Evolutionary conservation across 495 filamentous ascomycete species (phyloP), one percentile per base, ranked within the genome.

Genomic region (Aspergillus indologenus): DNA sequence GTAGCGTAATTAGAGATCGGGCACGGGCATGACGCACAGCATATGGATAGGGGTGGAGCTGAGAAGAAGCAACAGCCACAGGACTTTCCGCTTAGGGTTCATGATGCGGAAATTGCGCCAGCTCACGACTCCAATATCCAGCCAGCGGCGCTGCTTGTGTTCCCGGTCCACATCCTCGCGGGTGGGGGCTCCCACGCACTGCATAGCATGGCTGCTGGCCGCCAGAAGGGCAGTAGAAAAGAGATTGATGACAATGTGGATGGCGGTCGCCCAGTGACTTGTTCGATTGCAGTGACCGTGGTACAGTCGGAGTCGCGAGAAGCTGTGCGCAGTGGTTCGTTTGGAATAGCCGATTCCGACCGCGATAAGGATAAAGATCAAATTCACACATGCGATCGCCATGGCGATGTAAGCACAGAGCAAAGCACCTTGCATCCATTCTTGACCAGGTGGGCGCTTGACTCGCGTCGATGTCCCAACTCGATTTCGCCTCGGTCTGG

Each of bases 171-270:
- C 50, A 3, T 71, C 68, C 12, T 59, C 54, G 22, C 72, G 34
- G 1, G 63, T 71, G 7, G 71, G 72, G 3, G 69, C 66, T 2
- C 52, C 58, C 11, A 76, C 53, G 14, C 68, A 56, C 43, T 79
- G 75, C 75, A 78, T 77, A 46, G 67, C 73, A 51, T 74, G 73
- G 40, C 68, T 72, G 31, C 69, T 71, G 0, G 69, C 68, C 17
- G 62, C 69, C 6, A 77, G 58, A 18, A 73, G 62, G 0, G 46
- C 56, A 1, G 69, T 74, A 5, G 70, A 70, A 1, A 75, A 42
- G 17, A 71, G 22, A 40, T 74, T 76, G 42, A 76, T 72, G 5
- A 72, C 45, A 46, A 57, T n/a, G 24, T 57, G 55, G n/a, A 57
- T 19, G 9, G 8, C 55, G 11, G 45, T 57, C 19, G 46, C 40